Conservation (phyloP, 441 rosid genomes). For the Capsella rubella region DNA sequence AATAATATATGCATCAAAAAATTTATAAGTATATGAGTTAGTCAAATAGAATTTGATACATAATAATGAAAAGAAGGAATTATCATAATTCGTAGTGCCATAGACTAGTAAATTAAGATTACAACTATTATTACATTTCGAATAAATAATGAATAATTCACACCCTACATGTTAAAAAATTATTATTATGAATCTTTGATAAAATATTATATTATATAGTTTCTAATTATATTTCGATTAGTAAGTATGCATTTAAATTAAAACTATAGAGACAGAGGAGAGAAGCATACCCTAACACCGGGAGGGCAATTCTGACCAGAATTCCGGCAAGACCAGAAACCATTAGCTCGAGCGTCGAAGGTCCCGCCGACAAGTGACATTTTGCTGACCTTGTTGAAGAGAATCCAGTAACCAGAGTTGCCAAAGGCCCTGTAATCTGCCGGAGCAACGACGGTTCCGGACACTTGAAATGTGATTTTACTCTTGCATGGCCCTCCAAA, state of each 20-base stretch:
- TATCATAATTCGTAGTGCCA: neutral
- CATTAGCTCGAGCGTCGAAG: conserved; percentile 56
- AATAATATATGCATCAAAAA: conserved; percentile 24
- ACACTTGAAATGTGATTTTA: conserved; percentile 45
- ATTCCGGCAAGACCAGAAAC: conserved; percentile 63
- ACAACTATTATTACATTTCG: neutral
- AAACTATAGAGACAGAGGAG: neutral
- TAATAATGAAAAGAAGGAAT: neutral
- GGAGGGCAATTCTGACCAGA: conserved; percentile 56
- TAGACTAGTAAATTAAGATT: neutral
- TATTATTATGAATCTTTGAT: too few species aligned
- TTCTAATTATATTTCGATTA: too few species aligned
- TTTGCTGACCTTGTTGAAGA: conserved; percentile 50
- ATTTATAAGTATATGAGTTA: neutral
- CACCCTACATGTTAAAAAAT: too few species aligned
- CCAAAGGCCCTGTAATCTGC: conserved; percentile 48
- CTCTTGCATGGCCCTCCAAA: conserved; percentile 65
- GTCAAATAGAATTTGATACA: neutral
- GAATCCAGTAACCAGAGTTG: conserved; percentile 54
- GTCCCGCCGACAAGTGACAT: conserved; percentile 56
- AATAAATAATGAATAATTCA: neutral
- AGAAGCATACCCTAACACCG: conserved; percentile 54
- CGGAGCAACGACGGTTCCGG: conserved; percentile 61
- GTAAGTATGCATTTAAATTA: neutral
- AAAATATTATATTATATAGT: too few species aligned